These are phyloP conservation scores for Cerioporus squamosus DNA, from an alignment of 1,284 basidiomycete genomes.

Conservation along the genomic window DNA sequence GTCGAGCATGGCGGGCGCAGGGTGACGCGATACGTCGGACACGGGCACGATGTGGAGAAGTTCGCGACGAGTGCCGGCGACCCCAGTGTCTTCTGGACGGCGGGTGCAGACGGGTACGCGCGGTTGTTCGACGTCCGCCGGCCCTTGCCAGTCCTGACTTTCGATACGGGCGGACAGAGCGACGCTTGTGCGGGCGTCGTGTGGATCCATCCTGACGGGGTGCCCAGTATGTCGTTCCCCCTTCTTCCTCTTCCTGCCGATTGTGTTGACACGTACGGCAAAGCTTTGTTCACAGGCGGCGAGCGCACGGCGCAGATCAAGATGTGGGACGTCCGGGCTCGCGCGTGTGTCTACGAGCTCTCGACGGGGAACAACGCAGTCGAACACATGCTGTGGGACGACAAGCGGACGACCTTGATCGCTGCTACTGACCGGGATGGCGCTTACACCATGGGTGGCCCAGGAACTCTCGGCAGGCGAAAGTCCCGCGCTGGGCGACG, in stretches of 20 bases:
- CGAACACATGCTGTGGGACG: constrained; percentile 36
- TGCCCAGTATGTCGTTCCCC: constrained; percentile 23
- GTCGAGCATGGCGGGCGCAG: constrained; percentile 33
- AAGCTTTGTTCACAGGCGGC: constrained; percentile 29
- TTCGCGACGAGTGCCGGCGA: constrained; percentile 41
- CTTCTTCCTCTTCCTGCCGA: too few relatives aligned
- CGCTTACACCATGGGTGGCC: constrained; percentile 31
- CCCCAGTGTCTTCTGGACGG: constrained; percentile 41
- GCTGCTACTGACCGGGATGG: constrained; percentile 37
- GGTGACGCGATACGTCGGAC: constrained; percentile 41
- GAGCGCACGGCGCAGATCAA: constrained; percentile 30
- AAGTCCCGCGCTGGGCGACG: neutral
- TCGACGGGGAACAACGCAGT: constrained; percentile 44
- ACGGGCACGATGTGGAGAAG: constrained; percentile 35
- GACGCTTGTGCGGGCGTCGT: constrained; percentile 21
- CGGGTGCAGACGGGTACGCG: constrained; percentile 40
- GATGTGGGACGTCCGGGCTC: constrained; percentile 42
- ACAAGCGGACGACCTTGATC: constrained; percentile 31
- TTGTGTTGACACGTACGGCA: too few relatives aligned
- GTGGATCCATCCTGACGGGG: constrained; percentile 30
- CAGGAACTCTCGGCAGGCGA: constrained; percentile 31
- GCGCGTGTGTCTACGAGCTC: constrained; percentile 38
- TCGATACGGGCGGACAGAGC: constrained; percentile 22
- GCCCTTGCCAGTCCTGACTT: constrained; percentile 29
- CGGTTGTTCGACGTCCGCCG: constrained; percentile 44